Base-by-base conservation (phyloP, 2,329 filamentous ascomycete species). In the Aspergillus fructus region DNA sequence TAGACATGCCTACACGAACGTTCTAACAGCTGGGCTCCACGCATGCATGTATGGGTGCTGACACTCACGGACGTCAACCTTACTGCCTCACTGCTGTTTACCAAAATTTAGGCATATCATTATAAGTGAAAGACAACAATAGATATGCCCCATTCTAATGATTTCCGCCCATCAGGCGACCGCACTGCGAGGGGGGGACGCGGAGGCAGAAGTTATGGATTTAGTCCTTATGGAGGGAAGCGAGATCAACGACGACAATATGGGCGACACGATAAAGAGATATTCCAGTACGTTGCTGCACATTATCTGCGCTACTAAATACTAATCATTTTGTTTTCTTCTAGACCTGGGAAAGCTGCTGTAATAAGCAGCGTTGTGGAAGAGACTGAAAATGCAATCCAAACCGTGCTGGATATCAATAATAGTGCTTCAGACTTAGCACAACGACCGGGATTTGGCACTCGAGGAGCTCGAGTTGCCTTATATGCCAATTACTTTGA, bases 401-500 rank as follows among this genome's bases (percentile, higher is more conserved):
- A n/a, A 3, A 48, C 4, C 27, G n/a, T 7, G 4, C 4, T 37
- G 11, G n/a, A 37, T 5, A 8, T 3, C 46, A 15, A 19, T 11
- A 15, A 30, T 5, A 11, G 8, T 13, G 15, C 46, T 1, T 47
- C 45, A 4, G 9, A 30, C 3, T 8, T 48, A 27, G 27, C 17
- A 5, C n/a, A 8, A 23, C 2, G 46, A 2, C 46, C 46, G 0
- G 46, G 46, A 9, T 48, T 48, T 13, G 46, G 46, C 4, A 19
- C 30, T 7, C 46, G 46, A 17, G 46, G 46, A 1, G 7, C 24
- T 9, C 24, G 34, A 7, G 27, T 33, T 2, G 3, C 21, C 11
- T 63, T 77, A 2, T 76, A 70, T 62, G 71, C 75, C 21, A 77
- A 77, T 54, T 76, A 74, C 43, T 68, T 77, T 45, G 59, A 71